These are phyloP conservation scores for Stenocarpella maydis DNA, from an alignment of 2,329 filamentous ascomycete species.

Conservation along the genomic window DNA sequence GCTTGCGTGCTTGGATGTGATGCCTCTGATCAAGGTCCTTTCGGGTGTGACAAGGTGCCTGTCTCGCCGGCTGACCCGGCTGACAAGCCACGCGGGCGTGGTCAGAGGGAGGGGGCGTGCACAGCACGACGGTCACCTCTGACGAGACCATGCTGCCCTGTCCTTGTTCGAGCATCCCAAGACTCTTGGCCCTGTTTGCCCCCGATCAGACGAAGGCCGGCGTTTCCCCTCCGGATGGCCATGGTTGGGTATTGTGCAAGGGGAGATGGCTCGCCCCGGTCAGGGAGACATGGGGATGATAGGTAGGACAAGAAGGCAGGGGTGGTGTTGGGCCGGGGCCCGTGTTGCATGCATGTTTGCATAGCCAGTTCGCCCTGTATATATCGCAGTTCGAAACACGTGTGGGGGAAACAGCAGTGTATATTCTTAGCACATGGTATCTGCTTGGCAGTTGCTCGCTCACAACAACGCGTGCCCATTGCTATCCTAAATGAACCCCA, in stretches of 20 bases:
- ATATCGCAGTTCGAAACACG: conserved; percentile 2
- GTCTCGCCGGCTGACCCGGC: conserved; percentile 9
- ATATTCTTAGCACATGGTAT: conserved; percentile 17
- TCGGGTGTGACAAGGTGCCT: not conserved
- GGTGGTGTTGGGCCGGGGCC: not conserved
- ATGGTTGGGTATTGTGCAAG: not conserved
- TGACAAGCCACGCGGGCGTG: not conserved
- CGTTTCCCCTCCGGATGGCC: not conserved
- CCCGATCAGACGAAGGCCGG: not conserved
- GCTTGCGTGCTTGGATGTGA: conserved; percentile 11
- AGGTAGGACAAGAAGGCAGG: too few relatives aligned
- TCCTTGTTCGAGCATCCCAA: conserved; percentile 1
- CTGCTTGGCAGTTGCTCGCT: not conserved
- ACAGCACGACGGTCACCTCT: not conserved
- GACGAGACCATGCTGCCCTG: not conserved
- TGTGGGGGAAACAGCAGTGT: conserved; percentile 3
- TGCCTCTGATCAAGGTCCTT: not conserved
- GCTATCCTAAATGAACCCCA: not conserved
- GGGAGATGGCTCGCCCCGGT: not conserved
- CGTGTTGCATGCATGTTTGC: not conserved
- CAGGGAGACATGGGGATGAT: not conserved
- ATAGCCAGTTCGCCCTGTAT: not conserved
- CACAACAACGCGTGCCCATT: not conserved
- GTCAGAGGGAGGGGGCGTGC: not conserved
- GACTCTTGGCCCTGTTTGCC: conserved; percentile 13